These are phyloP conservation scores for Corylus heterophylla DNA, from an alignment of 306 rosid genomes.

Conservation along the genomic window DNA sequence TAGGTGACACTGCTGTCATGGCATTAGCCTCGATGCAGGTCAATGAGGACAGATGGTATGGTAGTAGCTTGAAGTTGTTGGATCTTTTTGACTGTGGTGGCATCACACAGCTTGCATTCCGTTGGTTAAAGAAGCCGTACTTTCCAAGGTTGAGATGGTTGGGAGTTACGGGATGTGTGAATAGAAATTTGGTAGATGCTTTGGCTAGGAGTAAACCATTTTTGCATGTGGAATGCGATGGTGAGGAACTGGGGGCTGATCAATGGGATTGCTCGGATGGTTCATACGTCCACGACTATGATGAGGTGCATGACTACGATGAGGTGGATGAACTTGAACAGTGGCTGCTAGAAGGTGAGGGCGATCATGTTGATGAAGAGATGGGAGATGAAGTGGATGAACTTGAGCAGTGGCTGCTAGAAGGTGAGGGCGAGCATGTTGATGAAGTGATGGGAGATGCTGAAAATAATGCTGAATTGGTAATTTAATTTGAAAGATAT, in stretches of 20 bases:
- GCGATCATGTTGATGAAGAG: slow-evolving; percentile 60
- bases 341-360: slow-evolving; percentile 73
- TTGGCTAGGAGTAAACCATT: slow-evolving; percentile 75
- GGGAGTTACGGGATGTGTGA: slow-evolving; percentile 84
- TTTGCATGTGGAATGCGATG: slow-evolving; percentile 77
- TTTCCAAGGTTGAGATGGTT: slow-evolving; percentile 92
- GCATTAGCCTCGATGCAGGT: slow-evolving; percentile 91
- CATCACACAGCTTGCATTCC: slow-evolving; percentile 70
- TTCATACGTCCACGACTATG: slow-evolving; percentile 57
- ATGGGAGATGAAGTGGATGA: slow-evolving; percentile 48
- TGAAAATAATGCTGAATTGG: slow-evolving; percentile 47
- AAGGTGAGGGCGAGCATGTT: slow-evolving; percentile 52
- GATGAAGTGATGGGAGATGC: slow-evolving; percentile 74
- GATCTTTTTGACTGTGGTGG: slow-evolving; percentile 91
- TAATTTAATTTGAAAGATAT: slow-evolving; percentile 20
- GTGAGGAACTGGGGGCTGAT: slow-evolving; percentile 80
- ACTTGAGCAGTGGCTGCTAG: slow-evolving; percentile 79
- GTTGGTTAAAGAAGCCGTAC: slow-evolving; percentile 90
- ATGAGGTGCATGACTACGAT: slow-evolving; percentile 40
- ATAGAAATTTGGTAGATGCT: slow-evolving; percentile 84
- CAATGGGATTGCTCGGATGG: slow-evolving; percentile 59
- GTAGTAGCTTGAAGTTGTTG: slow-evolving; percentile 68
- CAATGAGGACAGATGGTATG: slow-evolving; percentile 69
- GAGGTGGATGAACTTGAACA: slow-evolving; percentile 58
- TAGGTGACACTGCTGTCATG: slow-evolving; percentile 81